Conservation (phyloP, 129 eudicot genomes). For the Erigeron canadensis region DNA sequence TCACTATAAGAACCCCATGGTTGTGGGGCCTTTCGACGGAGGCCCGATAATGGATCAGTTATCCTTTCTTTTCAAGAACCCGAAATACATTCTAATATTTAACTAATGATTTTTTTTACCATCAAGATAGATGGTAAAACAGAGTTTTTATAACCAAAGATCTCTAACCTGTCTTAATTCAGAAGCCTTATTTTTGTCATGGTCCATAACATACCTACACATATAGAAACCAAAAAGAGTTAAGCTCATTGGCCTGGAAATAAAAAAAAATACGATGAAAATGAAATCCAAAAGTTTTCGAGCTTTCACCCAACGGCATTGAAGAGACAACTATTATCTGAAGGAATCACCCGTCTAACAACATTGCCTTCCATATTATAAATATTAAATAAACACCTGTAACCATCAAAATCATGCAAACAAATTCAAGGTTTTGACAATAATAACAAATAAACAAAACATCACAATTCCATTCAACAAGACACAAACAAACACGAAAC, state of each 20-base stretch:
- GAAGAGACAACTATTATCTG: slow-evolving; percentile 96
- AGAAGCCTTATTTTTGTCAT: slow-evolving; percentile 74
- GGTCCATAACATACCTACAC: slow-evolving; percentile 87
- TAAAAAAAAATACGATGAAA: neutral
- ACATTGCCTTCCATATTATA: slow-evolving; percentile 75
- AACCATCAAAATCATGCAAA: slow-evolving; percentile 11
- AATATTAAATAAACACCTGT: slow-evolving; percentile 34
- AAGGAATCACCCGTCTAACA: slow-evolving; percentile 88
- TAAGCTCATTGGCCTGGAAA: neutral
- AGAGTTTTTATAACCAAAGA: neutral
- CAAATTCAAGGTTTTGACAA: neutral
- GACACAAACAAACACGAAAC: neutral
- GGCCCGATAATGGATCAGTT: too few relatives aligned
- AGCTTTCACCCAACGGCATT: slow-evolving; percentile 85
- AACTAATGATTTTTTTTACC: neutral
- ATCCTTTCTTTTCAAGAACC: too few relatives aligned
- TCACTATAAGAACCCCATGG: too few relatives aligned
- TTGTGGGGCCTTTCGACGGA: too few relatives aligned
- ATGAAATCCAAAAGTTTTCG: neutral
- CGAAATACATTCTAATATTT: neutral
- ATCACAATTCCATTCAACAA: slow-evolving; percentile 10
- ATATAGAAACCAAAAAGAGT: slow-evolving; percentile 17
- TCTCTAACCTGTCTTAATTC: slow-evolving; percentile 82
- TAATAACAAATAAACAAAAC: neutral
- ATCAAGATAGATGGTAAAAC: slow-evolving; percentile 1